Base-by-base conservation (phyloP, 805 yeast species). In the Hanseniaspora guilliermondii region DNA sequence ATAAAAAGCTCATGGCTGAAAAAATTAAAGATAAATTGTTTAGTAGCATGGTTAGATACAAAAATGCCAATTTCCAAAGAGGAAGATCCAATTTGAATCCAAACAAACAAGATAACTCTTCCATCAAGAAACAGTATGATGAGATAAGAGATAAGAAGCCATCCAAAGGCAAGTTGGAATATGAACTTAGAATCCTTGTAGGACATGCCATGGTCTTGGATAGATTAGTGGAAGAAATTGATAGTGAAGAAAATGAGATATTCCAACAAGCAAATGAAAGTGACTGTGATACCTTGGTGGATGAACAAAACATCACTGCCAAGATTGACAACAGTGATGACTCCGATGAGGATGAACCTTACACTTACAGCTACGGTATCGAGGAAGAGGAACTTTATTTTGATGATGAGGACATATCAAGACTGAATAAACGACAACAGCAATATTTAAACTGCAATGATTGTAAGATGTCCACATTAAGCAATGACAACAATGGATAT, bases 141-240 rank as follows among this genome's bases (percentile, higher is more conserved):
- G 24, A 38, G 12, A 19, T 35, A 21, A 21, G 22, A 16, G 33
- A 24, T 11, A 53, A 39, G 6, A 44, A 35, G 14, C n/a, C 17
- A 14, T 14, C 17, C 2, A 47, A 47, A 16, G 46, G 53, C 32
- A 41, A 41, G 21, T 27, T 41, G 16, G 65, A 64, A 30, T 58
- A 58, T 36, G 60, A 67, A 25, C 53, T 66, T 22, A 56, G 70
- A 25, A 59, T 62, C 6, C 49, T 67, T 16, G 67, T 67, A 0
- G 69, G 67, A 3, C 70, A 67, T 54, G 69, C 70, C 1, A 65
- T 66, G 56, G 49, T 67, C 40, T 55, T 66, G 32, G 70, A 67
- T 53, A 59, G 59, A 21, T 45, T 66, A 8, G 60, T 63, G 49
- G 63, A 60, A 17, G 59, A 55, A 19, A 60, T 63, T 1, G 53